A percentile compares a stretch with the other conserved stretches of the same genome.
phyloP scores from a whole-genome alignment of 2,329 filamentous ascomycete genomes.

The Arthrobotrys iridis region DNA sequence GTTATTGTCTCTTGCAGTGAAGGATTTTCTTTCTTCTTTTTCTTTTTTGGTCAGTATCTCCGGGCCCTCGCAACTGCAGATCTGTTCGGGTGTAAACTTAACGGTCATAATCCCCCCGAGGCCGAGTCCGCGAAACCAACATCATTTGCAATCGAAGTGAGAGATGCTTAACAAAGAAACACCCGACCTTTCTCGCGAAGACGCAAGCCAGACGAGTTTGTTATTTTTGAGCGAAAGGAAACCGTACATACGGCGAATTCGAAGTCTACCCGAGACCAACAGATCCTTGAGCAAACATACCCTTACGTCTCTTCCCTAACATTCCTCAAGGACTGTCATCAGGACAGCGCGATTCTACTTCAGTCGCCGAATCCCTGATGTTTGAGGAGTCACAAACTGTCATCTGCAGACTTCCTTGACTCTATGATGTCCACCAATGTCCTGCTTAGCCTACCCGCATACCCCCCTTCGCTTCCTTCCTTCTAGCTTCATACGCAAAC shows the following conservation, averaged over 20 bases:
- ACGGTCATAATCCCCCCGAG: neutral
- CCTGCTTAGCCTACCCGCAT: neutral
- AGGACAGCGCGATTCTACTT: neutral
- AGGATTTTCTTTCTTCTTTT: too few relatives aligned
- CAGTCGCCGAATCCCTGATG: neutral
- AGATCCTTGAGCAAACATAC: constrained; percentile 18
- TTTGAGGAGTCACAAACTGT: neutral
- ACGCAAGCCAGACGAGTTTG: neutral
- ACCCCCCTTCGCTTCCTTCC: too few relatives aligned
- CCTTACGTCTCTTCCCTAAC: neutral
- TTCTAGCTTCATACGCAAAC: neutral
- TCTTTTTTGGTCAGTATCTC: neutral
- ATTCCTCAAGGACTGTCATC: neutral
- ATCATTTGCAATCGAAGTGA: neutral
- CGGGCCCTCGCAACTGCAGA: neutral
- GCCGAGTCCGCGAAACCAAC: neutral
- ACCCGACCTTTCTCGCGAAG: neutral
- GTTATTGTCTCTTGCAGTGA: neutral
- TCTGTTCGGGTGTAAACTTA: neutral
- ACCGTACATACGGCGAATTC: neutral
- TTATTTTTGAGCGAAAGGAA: neutral
- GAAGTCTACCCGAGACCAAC: neutral
- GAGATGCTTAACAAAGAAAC: neutral
- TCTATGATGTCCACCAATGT: neutral
- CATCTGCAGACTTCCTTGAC: neutral